Conservation (phyloP, 352 stramenopile genomes). For the Globisporangium apiculatum region DNA sequence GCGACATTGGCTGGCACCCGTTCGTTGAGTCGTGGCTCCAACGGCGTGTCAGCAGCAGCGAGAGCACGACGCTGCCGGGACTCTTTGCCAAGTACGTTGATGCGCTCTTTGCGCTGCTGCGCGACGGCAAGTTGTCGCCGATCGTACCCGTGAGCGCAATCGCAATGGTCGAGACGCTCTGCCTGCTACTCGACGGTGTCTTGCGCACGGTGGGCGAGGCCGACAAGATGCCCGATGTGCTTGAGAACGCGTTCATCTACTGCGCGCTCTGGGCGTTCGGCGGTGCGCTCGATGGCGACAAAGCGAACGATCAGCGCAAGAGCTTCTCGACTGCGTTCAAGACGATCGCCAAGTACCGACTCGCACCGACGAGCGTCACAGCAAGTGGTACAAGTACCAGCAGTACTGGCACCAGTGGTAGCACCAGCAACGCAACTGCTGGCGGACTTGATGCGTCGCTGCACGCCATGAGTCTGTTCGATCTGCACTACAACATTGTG, state of each 20-base stretch:
- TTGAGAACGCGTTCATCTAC: slow-evolving; percentile 95
- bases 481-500: slow-evolving; percentile 67
- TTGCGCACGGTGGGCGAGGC: slow-evolving; percentile 61
- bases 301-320: slow-evolving; percentile 46
- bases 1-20: slow-evolving; percentile 89
- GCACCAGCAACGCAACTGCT: not conserved
- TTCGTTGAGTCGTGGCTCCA: slow-evolving; percentile 93
- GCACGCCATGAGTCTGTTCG: slow-evolving; percentile 47
- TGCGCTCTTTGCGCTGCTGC: slow-evolving; percentile 58
- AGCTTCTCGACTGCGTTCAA: slow-evolving; percentile 56
- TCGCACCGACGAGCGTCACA: slow-evolving; percentile 7
- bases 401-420: not conserved
- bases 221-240: slow-evolving; percentile 79
- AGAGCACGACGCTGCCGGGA: slow-evolving; percentile 76
- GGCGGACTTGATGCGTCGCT: not conserved
- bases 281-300: slow-evolving; percentile 88
- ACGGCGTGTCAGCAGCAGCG: slow-evolving; percentile 61
- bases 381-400: not conserved
- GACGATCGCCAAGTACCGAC: slow-evolving; percentile 71
- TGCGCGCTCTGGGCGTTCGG: slow-evolving; percentile 95
- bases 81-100: slow-evolving; percentile 95
- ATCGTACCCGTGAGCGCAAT: slow-evolving; percentile 53
- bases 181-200: slow-evolving; percentile 92
- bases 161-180: slow-evolving; percentile 86
- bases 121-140: slow-evolving; percentile 48